Base-by-base conservation (phyloP, 805 yeast genomes). In the Candida rishiriensis region DNA sequence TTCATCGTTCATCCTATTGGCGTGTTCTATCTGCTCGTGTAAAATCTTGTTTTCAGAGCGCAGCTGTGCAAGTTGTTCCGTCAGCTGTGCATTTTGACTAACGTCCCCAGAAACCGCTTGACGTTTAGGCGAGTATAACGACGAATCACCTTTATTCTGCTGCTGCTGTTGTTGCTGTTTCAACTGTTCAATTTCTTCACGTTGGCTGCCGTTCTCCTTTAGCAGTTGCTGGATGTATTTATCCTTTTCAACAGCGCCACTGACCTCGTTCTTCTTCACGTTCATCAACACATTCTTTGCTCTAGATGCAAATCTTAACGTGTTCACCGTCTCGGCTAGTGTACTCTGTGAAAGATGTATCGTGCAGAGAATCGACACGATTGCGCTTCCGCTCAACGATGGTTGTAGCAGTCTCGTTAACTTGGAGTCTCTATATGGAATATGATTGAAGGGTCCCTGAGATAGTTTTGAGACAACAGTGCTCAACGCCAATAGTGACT, bases 371-470 rank as follows among this genome's bases (percentile, higher is more conserved):
- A 93, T 83, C 41, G 88, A 79, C 13, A 91, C 89, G 31, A 89
- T 72, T 2, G 96, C 82, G 29, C 83, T 78, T 1, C 98, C 98
- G 29, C 93, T 83, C 32, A 91, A 70, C 0, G 97, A 93, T 1
- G 97, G 97, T 64, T 93, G 98, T 44, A 91, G 67, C 29, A 91
- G 68, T 46, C 99, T 71, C 0, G 99, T 91, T 45, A 91, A 75
- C 59, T 91, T 91, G 3, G 96, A 88, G 61, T 91, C 98, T 60
- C 99, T 72, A 65, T 88, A 91, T 0, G 97, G 97, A 31, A 93
- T 78, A 60, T 93, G 97, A 42, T 56, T 26, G 51, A 52, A 36
- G 29, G 51, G 41, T 39, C 68, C 63, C 38, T 59, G 61, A 13
- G 69, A 72, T 33, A 91, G 70, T 54, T 88, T 83, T 21, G 95